phyloP scores from a whole-genome alignment of 345 rosid genomes.

The Microthlaspi erraticum region DNA sequence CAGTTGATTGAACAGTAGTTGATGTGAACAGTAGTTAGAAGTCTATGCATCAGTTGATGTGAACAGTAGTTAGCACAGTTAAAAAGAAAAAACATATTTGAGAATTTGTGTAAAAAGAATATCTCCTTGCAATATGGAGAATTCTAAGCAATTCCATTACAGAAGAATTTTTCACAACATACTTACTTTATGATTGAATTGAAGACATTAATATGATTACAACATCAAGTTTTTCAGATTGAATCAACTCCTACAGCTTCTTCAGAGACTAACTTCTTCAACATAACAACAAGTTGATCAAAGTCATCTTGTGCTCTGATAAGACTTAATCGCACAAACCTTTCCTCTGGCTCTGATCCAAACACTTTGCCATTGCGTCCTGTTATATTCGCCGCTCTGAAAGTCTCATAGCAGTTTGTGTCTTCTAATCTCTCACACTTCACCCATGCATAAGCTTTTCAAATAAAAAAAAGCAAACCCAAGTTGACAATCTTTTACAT shows the following conservation, averaged over 20 bases:
- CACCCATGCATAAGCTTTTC: conserved; percentile 76
- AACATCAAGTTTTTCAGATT: background rate
- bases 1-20: too few species aligned
- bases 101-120: too few species aligned
- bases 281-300: conserved; percentile 36
- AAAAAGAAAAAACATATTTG: too few species aligned
- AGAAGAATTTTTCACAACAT: too few species aligned
- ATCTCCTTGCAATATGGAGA: too few species aligned
- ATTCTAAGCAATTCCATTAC: too few species aligned
- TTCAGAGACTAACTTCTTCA: conserved; percentile 22
- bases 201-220: background rate
- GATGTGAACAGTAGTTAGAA: too few species aligned
- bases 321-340: conserved; percentile 61
- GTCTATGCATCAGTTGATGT: too few species aligned
- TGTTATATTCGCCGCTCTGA: conserved; percentile 53
- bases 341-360: conserved; percentile 45
- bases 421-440: conserved; percentile 67
- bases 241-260: background rate
- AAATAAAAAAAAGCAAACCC: background rate
- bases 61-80: too few species aligned
- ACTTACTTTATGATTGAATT: background rate
- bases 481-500: background rate
- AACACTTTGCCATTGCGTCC: conserved; percentile 53
- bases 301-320: conserved; percentile 65
- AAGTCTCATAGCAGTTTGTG: conserved; percentile 50